Conservation (phyloP, 2,329 filamentous ascomycete genomes). For the Aspergillus quadricinctus region DNA sequence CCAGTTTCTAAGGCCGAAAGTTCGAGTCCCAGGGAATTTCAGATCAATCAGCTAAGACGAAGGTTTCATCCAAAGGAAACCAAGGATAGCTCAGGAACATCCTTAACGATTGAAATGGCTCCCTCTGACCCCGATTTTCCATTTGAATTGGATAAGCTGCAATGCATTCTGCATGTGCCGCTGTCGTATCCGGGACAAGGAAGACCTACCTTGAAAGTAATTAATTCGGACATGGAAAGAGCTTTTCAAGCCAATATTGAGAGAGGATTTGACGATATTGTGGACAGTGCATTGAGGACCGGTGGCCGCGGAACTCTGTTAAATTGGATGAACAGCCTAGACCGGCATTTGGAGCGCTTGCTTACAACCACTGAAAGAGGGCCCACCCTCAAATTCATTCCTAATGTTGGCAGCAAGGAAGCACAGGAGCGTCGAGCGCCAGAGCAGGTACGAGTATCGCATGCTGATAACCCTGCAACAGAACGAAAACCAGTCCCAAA, state of each 20-base stretch:
- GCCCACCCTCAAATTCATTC: constrained; percentile 66
- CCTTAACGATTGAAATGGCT: constrained; percentile 60
- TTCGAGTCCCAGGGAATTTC: constrained; percentile 67
- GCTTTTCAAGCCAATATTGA: constrained; percentile 75
- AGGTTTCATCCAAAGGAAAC: constrained; percentile 56
- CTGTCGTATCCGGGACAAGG: constrained; percentile 54
- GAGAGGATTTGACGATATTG: constrained; percentile 65
- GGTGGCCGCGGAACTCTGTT: constrained; percentile 53
- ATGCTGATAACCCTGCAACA: constrained; percentile 1
- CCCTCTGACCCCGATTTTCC: constrained; percentile 83
- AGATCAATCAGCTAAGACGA: constrained; percentile 67
- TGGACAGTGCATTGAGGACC: constrained; percentile 48
- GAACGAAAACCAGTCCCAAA: neutral
- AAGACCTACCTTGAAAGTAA: constrained; percentile 58
- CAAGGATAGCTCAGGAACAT: constrained; percentile 48
- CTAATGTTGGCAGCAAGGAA: constrained; percentile 50
- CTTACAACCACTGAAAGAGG: constrained; percentile 65
- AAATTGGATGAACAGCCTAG: constrained; percentile 63
- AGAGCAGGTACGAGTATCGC: neutral
- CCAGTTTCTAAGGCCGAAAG: constrained; percentile 62
- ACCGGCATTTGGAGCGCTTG: constrained; percentile 67
- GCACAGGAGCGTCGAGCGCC: constrained; percentile 4
- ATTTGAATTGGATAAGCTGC: constrained; percentile 66
- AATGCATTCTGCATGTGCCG: constrained; percentile 66
- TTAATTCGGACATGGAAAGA: constrained; percentile 65